Base-by-base conservation (phyloP, 2,329 filamentous ascomycete genomes). In the Chaetomium sp. region DNA sequence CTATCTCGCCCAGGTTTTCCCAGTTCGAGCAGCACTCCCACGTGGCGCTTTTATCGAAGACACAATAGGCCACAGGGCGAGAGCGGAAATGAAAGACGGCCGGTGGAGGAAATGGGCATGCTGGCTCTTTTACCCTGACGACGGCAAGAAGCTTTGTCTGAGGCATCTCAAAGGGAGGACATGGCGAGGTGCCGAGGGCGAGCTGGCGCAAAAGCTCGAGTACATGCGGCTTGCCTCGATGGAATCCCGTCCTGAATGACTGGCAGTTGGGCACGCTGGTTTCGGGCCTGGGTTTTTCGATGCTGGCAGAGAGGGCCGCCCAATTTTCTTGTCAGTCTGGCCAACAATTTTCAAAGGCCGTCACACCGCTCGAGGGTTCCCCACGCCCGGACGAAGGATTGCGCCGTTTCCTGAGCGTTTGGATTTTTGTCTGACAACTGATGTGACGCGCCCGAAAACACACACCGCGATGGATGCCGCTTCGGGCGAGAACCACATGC, bases 1-100 rank as follows among this genome's bases (percentile, higher is more conserved):
- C 59, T 82, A 82, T 54, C 69, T 81, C 0, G 61, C 67, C 0
- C 69, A 73, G 0, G 73, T 81, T 1, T 82, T 81, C 49, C 73
- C 78, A 0, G 74, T 70, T 0, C 71, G 78, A 1, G 62, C 80
- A 12, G 76, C 79, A 1, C 73, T 82, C 60, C 66, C 72, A 4
- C 69, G 79, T 0, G 79, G 79, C 0, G 76, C 74, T 6, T 82
- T 82, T 60, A 81, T 82, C 53, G 79, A 82, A 64, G 79, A 82
- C 56, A 77, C 75, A 12, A 71, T 81, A 32, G 79, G 79, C 1
- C 79, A 82, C 52, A 71, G 76, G 1, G 79, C 78, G 1, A 71
- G 79, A n/a, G 67, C 71, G 0, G 78, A 81, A 64, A 82, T 82
- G 79, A 82, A 82, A 62, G 70, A 75, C 5, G 78, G 78, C 0